A percentile compares a stretch with the other conserved stretches of the same genome.
Evolutionary conservation across 805 yeast genomes (phyloP).

Genomic region (Candida maesae): DNA sequence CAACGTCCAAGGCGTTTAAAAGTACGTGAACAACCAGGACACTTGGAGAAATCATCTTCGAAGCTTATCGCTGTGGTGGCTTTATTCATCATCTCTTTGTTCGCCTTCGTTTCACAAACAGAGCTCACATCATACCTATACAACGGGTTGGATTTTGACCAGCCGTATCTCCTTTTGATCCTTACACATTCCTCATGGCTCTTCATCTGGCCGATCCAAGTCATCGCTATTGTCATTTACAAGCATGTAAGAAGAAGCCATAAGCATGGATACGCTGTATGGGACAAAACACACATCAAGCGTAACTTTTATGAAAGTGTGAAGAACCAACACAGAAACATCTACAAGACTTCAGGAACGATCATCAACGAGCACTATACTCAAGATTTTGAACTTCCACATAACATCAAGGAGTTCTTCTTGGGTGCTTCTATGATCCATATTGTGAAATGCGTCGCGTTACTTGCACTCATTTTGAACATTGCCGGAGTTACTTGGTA

Average conservation of each 20-base stretch:
- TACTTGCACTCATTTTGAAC: slow-evolving; percentile 56
- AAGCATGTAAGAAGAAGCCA: slow-evolving; percentile 36
- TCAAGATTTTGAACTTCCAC: slow-evolving; percentile 18
- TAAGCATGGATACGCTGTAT: slow-evolving; percentile 10
- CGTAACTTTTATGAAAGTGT: slow-evolving; percentile 34
- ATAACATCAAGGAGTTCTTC: slow-evolving; percentile 11
- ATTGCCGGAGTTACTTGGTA: slow-evolving; percentile 85
- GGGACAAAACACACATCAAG: slow-evolving; percentile 14
- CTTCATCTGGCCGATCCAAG: slow-evolving; percentile 68
- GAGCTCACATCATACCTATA: slow-evolving; percentile 74
- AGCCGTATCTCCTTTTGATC: slow-evolving; percentile 63
- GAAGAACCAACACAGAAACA: slow-evolving; percentile 40
- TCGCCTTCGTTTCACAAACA: slow-evolving; percentile 73
- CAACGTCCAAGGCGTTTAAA: neutral
- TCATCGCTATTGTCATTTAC: slow-evolving; percentile 42
- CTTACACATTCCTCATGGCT: slow-evolving; percentile 81
- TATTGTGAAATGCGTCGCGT: slow-evolving; percentile 38
- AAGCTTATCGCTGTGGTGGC: slow-evolving; percentile 14
- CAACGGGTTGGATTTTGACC: slow-evolving; percentile 48
- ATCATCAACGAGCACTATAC: slow-evolving; percentile 15
- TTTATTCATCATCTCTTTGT: slow-evolving; percentile 45
- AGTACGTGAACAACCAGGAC: slow-evolving; percentile 6
- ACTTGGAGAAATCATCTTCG: slow-evolving; percentile 15
- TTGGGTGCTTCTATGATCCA: slow-evolving; percentile 28
- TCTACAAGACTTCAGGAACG: slow-evolving; percentile 32